Base-by-base conservation (phyloP, 345 rosid species). In the Lepidium africanum region DNA sequence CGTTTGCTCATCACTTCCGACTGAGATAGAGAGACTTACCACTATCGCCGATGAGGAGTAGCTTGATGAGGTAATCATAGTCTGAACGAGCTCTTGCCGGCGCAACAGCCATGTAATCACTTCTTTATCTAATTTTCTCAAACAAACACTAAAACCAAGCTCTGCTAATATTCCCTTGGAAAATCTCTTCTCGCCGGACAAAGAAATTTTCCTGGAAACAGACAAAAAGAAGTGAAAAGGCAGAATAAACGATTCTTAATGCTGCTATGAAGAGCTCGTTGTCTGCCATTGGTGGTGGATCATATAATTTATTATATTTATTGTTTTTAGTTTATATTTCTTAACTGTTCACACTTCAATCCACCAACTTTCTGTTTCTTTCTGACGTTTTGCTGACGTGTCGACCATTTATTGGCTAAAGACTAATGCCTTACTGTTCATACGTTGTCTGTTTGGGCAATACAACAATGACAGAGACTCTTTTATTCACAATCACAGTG, bases 1-100 rank as follows among this genome's bases (percentile, higher is more conserved):
- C 0, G 8, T 43, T 35, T 9, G 10, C 3, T 52, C 46, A 10
- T 19, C 27, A 16, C 45, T 46, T 39, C 3, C 2, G n/a, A n/a
- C n/a, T n/a, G 36, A 32, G 58, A 25, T 2, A 7, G 0, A 48
- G 71, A 63, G 32, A 68, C 58, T 36, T 64, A 68, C 81, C 86
- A 51, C 86, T 82, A 54, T 82, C 85, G 21, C 85, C 83, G 60
- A 79, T 79, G 60, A 82, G 80, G 61, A 82, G 81, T 16, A 82
- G 85, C 72, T 79, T 82, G 53, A 79, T 77, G 59, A 82, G 79
- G 72, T 69, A 82, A 75, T 82, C 85, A 54, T 82, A 82, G 68
- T 82, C 83, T 35, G 83, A 78, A 32, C 85, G 83, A 75, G 83
- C 85, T 72, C 86, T 82, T 13, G 75, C 72, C 19, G 85, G 81